These are phyloP conservation scores for Fusarium annulatum DNA, from an alignment of 2,329 filamentous ascomycete genomes.

Conservation along the genomic window DNA sequence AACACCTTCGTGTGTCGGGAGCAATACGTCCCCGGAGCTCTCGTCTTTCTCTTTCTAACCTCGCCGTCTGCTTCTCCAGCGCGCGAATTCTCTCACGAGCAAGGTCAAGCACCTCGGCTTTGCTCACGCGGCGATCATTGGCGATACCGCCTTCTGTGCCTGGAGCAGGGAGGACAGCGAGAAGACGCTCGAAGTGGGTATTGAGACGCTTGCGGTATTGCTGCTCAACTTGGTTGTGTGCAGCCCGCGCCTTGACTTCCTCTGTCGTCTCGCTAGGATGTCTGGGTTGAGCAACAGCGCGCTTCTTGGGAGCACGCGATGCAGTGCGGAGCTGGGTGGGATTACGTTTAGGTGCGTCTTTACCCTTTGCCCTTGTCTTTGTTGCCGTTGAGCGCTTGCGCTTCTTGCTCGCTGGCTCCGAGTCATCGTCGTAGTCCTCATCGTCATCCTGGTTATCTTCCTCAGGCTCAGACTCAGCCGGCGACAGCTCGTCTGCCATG, in stretches of 20 bases:
- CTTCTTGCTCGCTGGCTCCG: constrained; percentile 25
- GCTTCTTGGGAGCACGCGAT: constrained; percentile 43
- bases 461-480: constrained; percentile 27
- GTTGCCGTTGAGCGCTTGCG: constrained; percentile 30
- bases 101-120: constrained; percentile 59
- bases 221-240: constrained; percentile 61
- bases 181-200: constrained; percentile 57
- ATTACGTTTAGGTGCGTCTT: constrained; percentile 23
- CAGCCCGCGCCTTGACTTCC: constrained; percentile 45
- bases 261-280: constrained; percentile 40
- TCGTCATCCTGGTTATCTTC: constrained; percentile 34
- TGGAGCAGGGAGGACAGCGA: constrained; percentile 53
- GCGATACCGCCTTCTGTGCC: constrained; percentile 45
- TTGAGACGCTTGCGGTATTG: constrained; percentile 61
- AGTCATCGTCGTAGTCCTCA: constrained; percentile 25
- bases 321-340: constrained; percentile 43
- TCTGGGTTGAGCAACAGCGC: constrained; percentile 29
- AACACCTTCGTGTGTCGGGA: constrained; percentile 21
- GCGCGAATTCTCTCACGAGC: constrained; percentile 55
- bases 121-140: constrained; percentile 53
- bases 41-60: constrained; percentile 52
- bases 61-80: constrained; percentile 53
- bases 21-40: constrained; percentile 42
- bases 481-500: constrained; percentile 41
- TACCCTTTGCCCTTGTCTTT: constrained; percentile 10